Percentiles rank a stretch among this genome's conserved stretches.
Evolutionary conservation across 2,329 filamentous ascomycete genomes (phyloP).

Genomic region (Tolypocladium sp.): DNA sequence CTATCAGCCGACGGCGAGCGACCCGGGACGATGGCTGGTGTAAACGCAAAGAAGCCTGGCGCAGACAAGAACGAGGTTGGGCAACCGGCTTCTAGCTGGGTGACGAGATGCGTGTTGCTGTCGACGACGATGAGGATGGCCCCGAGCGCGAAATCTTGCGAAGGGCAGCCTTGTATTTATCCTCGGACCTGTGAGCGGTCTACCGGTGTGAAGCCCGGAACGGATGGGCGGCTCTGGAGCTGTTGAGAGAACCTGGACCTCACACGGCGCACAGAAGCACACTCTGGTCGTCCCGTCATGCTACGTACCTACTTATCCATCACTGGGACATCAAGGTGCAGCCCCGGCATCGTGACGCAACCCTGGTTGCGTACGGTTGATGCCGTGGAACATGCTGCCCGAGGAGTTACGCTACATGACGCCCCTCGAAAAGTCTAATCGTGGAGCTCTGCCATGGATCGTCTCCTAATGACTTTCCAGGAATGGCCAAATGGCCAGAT

Average conservation of each 20-base stretch:
- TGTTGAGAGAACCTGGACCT: neutral
- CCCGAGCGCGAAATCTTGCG: neutral
- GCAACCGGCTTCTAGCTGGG: neutral
- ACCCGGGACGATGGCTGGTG: neutral
- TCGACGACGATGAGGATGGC: neutral
- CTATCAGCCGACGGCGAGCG: neutral
- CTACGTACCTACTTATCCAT: neutral
- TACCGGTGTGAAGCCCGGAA: neutral
- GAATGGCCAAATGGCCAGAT: neutral
- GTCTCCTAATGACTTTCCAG: neutral
- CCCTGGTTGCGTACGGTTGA: conserved; percentile 1
- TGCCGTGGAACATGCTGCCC: conserved; percentile 3
- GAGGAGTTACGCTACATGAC: neutral
- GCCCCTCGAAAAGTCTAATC: neutral
- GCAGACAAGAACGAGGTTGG: neutral
- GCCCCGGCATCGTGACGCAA: conserved; percentile 3
- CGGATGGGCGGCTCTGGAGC: neutral
- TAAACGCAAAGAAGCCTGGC: neutral
- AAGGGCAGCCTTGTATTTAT: neutral
- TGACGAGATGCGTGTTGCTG: neutral
- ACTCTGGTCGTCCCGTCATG: neutral
- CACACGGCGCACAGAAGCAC: neutral
- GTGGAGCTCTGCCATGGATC: neutral
- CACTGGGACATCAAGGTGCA: neutral
- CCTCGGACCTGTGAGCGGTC: neutral